Percentiles rank a stretch among this genome's conserved stretches.
phyloP scores from a whole-genome alignment of 345 rosid species.

The Cardamine occulta region DNA sequence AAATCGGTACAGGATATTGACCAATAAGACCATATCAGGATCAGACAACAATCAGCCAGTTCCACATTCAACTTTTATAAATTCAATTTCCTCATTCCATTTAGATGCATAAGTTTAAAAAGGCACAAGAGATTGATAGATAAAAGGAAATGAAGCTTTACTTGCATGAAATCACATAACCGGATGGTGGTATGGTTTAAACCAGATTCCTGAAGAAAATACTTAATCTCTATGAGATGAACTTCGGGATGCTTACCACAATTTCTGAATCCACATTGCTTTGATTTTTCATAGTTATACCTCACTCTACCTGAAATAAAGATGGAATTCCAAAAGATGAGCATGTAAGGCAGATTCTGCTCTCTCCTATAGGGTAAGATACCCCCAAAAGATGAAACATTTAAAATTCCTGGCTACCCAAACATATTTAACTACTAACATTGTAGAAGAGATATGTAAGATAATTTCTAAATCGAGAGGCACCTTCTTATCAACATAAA shows the following conservation, averaged over 20 bases:
- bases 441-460: too few relatives aligned
- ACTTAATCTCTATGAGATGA: slow-evolving; percentile 94
- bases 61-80: not conserved
- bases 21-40: slow-evolving; percentile 77
- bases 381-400: too few relatives aligned
- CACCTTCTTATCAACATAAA: too few relatives aligned
- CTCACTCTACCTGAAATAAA: too few relatives aligned
- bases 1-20: slow-evolving; percentile 94
- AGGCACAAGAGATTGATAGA: not conserved
- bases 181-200: slow-evolving; percentile 68
- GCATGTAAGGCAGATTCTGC: too few relatives aligned
- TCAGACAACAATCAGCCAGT: not conserved
- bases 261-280: slow-evolving; percentile 98
- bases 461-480: too few relatives aligned
- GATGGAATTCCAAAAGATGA: too few relatives aligned
- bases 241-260: slow-evolving; percentile 99
- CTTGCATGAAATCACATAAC: slow-evolving; percentile 96
- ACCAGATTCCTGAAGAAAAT: slow-evolving; percentile 82
- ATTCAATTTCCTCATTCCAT: too few relatives aligned
- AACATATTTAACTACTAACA: too few relatives aligned
- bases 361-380: too few relatives aligned
- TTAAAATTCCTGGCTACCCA: too few relatives aligned
- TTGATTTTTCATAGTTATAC: slow-evolving; percentile 30
- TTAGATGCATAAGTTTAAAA: too few relatives aligned
- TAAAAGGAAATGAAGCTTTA: slow-evolving; percentile 39